Percentiles rank a stretch among this genome's conserved stretches.
Evolutionary conservation across 495 filamentous ascomycete species (phyloP).

Genomic region (Lichina pygmaea): DNA sequence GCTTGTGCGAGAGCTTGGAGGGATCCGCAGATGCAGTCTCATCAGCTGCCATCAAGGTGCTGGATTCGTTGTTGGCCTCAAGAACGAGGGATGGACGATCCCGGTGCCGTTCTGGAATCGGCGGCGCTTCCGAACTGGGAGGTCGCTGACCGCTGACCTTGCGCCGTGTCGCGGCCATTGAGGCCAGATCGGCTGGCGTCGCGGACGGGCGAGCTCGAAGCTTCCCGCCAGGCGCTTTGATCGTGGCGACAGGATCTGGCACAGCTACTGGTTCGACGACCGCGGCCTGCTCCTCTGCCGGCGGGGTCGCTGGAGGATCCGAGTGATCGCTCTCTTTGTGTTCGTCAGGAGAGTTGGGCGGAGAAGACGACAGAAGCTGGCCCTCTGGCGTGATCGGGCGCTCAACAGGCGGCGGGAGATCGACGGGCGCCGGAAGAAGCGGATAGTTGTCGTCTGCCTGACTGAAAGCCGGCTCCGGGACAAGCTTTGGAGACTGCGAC

Average conservation of each 20-base stretch:
- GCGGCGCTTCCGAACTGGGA: not conserved
- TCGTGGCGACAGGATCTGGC: constrained; percentile 67
- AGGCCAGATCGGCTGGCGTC: constrained; percentile 56
- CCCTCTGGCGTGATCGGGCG: constrained; percentile 40
- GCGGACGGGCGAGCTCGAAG: constrained; percentile 77
- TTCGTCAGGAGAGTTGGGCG: not conserved
- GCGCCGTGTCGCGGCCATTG: constrained; percentile 70
- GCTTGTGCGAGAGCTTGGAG: constrained; percentile 5
- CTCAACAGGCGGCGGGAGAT: constrained; percentile 5
- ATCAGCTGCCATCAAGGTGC: not conserved
- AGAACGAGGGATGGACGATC: constrained; percentile 18
- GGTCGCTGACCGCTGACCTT: constrained; percentile 38
- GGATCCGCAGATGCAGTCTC: constrained; percentile 1
- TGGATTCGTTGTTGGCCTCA: constrained; percentile 1
- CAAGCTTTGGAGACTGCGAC: constrained; percentile 16
- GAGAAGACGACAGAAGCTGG: constrained; percentile 16
- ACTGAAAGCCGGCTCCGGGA: no score
- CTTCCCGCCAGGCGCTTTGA: constrained; percentile 64
- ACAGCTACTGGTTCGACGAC: constrained; percentile 26
- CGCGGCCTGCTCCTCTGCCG: not conserved
- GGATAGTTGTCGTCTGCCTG: no score
- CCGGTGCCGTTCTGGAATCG: constrained; percentile 29
- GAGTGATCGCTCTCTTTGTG: constrained; percentile 4
- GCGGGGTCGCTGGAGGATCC: constrained; percentile 11
- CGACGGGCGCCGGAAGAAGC: not conserved